Evolutionary conservation across 1,284 basidiomycete genomes (phyloP).

Genomic region (Takashimella koratensis): DNA sequence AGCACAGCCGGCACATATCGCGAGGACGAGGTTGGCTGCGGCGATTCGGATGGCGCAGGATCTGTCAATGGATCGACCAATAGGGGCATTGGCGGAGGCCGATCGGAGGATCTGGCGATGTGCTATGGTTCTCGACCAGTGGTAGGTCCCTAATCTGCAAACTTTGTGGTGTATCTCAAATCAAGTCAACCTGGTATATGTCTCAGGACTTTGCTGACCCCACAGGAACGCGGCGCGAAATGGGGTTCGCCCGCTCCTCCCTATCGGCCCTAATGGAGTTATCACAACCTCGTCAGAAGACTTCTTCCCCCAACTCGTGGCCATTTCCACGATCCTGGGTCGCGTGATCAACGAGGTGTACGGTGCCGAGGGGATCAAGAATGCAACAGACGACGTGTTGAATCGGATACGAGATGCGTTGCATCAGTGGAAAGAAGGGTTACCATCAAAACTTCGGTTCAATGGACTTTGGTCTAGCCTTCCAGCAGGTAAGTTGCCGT

Average conservation of each 20-base stretch:
- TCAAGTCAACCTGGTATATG: background rate
- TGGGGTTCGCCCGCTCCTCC: constrained; percentile 14
- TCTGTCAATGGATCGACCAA: constrained; percentile 13
- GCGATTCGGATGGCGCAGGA: constrained; percentile 27
- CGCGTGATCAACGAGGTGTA: constrained; percentile 17
- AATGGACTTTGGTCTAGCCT: constrained; percentile 15
- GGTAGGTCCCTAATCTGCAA: constrained; percentile 8
- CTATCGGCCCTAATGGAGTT: background rate
- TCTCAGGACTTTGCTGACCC: background rate
- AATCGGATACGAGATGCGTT: constrained; percentile 13
- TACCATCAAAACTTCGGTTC: constrained; percentile 12
- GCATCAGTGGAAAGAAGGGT: constrained; percentile 12
- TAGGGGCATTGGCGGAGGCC: background rate
- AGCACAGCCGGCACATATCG: constrained; percentile 15
- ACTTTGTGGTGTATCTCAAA: background rate
- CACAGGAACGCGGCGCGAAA: constrained; percentile 21
- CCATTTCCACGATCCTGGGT: constrained; percentile 12
- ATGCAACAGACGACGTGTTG: constrained; percentile 12
- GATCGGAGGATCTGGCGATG: constrained; percentile 23
- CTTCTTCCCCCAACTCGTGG: constrained; percentile 15
- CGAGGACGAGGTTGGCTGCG: constrained; percentile 14
- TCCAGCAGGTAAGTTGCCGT: constrained; percentile 11
- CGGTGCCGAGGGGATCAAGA: constrained; percentile 17
- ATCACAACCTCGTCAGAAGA: constrained; percentile 3
- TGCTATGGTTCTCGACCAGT: constrained; percentile 23